Percentiles rank a stretch among this genome's conserved stretches.
These are phyloP conservation scores for Globisporangium cylindrosporum DNA, from an alignment of 352 stramenopile genomes.

Conservation along the genomic window DNA sequence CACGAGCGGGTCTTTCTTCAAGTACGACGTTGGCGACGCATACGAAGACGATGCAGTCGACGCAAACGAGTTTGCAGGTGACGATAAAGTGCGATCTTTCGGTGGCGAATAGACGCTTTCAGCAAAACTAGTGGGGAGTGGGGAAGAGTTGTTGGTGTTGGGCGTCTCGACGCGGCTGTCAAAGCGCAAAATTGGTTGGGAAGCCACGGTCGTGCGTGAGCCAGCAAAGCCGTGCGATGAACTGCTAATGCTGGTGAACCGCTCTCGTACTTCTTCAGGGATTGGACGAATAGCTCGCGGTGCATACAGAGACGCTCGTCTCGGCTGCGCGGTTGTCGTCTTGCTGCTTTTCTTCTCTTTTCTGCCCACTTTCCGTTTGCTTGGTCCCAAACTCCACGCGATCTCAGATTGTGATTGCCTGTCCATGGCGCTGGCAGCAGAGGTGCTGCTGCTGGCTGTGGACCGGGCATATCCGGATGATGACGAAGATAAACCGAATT, in stretches of 20 bases:
- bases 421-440: not conserved
- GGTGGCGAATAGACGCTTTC: not conserved
- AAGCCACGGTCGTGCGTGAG: not conserved
- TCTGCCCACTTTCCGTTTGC: constrained; percentile 27
- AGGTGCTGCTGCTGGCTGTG: constrained; percentile 8
- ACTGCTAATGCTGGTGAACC: not conserved
- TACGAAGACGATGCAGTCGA: constrained; percentile 44
- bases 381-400: constrained; percentile 28
- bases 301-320: constrained; percentile 16
- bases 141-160: not conserved
- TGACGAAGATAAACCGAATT: constrained; percentile 11
- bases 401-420: constrained; percentile 15
- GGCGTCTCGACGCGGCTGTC: constrained; percentile 9
- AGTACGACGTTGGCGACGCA: constrained; percentile 37
- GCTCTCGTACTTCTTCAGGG: constrained; percentile 13
- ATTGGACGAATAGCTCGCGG: constrained; percentile 15
- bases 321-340: not conserved
- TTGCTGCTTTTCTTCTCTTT: constrained; percentile 41
- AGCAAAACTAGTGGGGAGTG: not conserved
- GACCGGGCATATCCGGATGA: constrained; percentile 6
- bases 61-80: constrained; percentile 27
- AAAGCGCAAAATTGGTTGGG: constrained; percentile 8
- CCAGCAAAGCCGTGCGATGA: constrained; percentile 2
- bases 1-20: constrained; percentile 48
- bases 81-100: constrained; percentile 19